Base-by-base conservation (phyloP, 2,329 filamentous ascomycete species). In the Aspergillus sp. region DNA sequence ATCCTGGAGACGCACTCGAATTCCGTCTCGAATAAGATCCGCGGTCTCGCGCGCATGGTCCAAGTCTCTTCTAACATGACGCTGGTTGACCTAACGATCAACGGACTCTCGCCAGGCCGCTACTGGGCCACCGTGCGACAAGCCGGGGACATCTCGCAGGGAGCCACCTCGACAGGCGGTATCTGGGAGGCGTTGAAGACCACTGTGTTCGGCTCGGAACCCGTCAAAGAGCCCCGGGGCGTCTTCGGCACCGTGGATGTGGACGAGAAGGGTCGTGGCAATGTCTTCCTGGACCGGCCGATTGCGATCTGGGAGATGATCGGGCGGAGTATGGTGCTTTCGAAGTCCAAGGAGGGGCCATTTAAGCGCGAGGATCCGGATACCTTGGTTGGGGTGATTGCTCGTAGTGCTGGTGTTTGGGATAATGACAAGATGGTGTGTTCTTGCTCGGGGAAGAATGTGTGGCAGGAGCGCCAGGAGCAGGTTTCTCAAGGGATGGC, bases 381-480 rank as follows among this genome's bases (percentile, higher is more conserved):
- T 65, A 95, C 89, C 19, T 74, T 96, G 43, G 87, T 95, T 2
- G 93, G 93, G 6, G 90, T 98, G 44, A 88, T 98, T 70, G 93
- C 93, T 42, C 78, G 93, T 63, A 96, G 90, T 67, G 91, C 93
- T 10, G 93, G 93, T n/a, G 85, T 95, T 51, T 98, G 93, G 93
- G 91, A 96, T 67, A 95, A 98, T 60, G 88, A 96, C 65, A 98
- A 97, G 78, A 95, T 87, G 41, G 91, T 98, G 4, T 98, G 93
- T 67, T 95, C 89, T 42, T 98, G 93, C 69, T 94, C 89, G 34
- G 93, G 93, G 3, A 97, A 97, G 80, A 97, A 90, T 47, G 80
- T 98, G 7, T 98, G 93, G 93, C 86, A 98, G 69, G 93, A 98
- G 75, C 81, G 93, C 57, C 83, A 84, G 69, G 90, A 96, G 61